Percentiles rank a stretch among this genome's conserved stretches.
These are phyloP conservation scores for Syncephalis plumigaleata DNA, from an alignment of 371 early-diverging fungal species.

Conservation along the genomic window DNA sequence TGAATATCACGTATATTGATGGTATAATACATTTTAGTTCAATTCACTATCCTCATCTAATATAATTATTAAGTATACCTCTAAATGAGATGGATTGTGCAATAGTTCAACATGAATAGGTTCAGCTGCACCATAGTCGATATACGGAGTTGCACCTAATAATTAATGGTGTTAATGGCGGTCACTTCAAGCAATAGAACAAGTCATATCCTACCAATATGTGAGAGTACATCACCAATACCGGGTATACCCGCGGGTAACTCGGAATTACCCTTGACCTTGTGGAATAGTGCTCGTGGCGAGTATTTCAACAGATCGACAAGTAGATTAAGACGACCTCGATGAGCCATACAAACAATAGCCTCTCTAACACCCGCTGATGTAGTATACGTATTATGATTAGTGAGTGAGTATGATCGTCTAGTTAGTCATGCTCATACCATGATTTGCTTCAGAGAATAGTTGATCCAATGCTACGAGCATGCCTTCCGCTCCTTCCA, in stretches of 20 bases:
- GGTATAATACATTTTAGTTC: background rate
- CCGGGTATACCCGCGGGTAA: slow-evolving; percentile 54
- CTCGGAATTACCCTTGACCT: slow-evolving; percentile 82
- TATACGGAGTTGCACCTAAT: background rate
- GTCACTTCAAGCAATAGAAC: slow-evolving; percentile 1
- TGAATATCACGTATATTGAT: background rate
- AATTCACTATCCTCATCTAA: slow-evolving; percentile 6
- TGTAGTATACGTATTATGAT: background rate
- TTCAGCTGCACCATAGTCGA: slow-evolving; percentile 39
- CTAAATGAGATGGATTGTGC: slow-evolving; percentile 89
- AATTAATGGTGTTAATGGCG: background rate
- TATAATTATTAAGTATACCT: slow-evolving; percentile 11
- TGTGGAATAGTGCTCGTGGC: slow-evolving; percentile 71
- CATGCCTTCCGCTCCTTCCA: slow-evolving; percentile 95
- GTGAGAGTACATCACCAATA: slow-evolving; percentile 87
- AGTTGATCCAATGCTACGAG: slow-evolving; percentile 78
- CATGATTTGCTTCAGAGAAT: slow-evolving; percentile 22
- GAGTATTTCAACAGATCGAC: slow-evolving; percentile 66
- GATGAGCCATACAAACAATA: slow-evolving; percentile 91
- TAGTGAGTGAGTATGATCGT: background rate
- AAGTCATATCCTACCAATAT: slow-evolving; percentile 21
- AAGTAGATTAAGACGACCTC: slow-evolving; percentile 86
- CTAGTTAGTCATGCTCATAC: slow-evolving; percentile 12
- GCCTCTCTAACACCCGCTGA: slow-evolving; percentile 52
- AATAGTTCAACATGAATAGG: slow-evolving; percentile 65